phyloP scores from a whole-genome alignment of 108 stramenopile genomes.

The Cyclotella baltica region DNA sequence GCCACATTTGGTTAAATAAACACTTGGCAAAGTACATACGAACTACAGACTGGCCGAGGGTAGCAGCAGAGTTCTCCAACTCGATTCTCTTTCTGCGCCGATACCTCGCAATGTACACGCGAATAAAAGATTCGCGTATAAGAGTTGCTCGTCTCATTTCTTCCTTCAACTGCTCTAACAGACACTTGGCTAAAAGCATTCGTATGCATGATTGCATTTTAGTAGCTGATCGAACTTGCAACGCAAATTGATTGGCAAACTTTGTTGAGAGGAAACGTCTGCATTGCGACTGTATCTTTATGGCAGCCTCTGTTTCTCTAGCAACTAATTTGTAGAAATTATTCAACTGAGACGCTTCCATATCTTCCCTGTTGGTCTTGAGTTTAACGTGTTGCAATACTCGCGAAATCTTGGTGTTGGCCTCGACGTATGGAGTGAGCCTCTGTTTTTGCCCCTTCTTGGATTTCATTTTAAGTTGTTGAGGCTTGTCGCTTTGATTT shows the following conservation, averaged over 20 bases:
- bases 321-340: conserved; percentile 42
- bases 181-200: conserved; percentile 25
- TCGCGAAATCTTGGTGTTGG: conserved; percentile 46
- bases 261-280: conserved; percentile 41
- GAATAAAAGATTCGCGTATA: conserved; percentile 16
- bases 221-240: conserved; percentile 17
- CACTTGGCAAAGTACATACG: conserved; percentile 51
- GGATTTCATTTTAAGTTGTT: background rate
- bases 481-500: background rate
- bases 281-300: conserved; percentile 40
- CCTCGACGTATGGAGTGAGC: conserved; percentile 45
- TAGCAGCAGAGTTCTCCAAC: conserved; percentile 38
- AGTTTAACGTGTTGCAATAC: conserved; percentile 42
- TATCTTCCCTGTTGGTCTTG: conserved; percentile 35
- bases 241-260: conserved; percentile 2
- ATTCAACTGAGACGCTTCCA: conserved; percentile 42
- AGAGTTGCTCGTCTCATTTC: conserved; percentile 19
- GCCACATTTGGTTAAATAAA: conserved; percentile 1
- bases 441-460: background rate
- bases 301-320: conserved; percentile 48
- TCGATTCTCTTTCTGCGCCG: conserved; percentile 31
- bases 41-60: conserved; percentile 43
- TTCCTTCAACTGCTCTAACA: conserved; percentile 7
- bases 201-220: conserved; percentile 45
- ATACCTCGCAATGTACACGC: conserved; percentile 31